Base-by-base conservation (phyloP, 768 basidiomycete genomes). In the Cantharellus cinnabarinus region DNA sequence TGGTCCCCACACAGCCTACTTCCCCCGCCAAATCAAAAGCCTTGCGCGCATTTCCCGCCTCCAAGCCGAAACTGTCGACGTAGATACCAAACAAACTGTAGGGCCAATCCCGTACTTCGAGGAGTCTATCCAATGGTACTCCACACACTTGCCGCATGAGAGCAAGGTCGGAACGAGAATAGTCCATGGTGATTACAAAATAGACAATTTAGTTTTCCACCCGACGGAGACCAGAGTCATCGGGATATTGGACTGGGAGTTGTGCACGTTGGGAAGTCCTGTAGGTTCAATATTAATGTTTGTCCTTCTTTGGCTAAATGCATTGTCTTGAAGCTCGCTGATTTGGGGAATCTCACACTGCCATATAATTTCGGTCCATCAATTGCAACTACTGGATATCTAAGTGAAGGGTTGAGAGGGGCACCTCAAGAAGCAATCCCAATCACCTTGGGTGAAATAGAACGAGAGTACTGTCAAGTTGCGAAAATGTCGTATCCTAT, bases 151-250 rank as follows among this genome's bases (percentile, higher is more conserved):
- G 37, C 91, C 89, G 2, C 79, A 88, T 65, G 89, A 93, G 70
- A 72, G 67, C 62, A 80, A 80, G 67, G 77, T 76, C 0, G 88
- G 86, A 0, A 72, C 78, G 58, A 80, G 87, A n/a, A 81, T 99
- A 63, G 90, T 98, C 3, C 94, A 98, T 67, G 94, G 94, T 37
- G 94, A 99, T 70, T 98, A 88, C 68, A 99, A 99, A 69, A 74
- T 94, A n/a, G 94, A 99, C 70, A 99, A 99, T 69, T 69, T 99
- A 63, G 77, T 97, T 63, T 98, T 95, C 71, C 93, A 98, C 65
- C 83, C 85, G 0, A 88, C 82, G 0, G 83, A 97, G 70, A 89
- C 91, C 62, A 75, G 78, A 48, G 91, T 98, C 2, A 90, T 98
- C 62, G 95, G 89, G 3, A 89, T 99, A 42, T 70, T 99, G 56